These are phyloP conservation scores for Penicillium cataractarum DNA, from an alignment of 495 filamentous ascomycete species.

Conservation along the genomic window DNA sequence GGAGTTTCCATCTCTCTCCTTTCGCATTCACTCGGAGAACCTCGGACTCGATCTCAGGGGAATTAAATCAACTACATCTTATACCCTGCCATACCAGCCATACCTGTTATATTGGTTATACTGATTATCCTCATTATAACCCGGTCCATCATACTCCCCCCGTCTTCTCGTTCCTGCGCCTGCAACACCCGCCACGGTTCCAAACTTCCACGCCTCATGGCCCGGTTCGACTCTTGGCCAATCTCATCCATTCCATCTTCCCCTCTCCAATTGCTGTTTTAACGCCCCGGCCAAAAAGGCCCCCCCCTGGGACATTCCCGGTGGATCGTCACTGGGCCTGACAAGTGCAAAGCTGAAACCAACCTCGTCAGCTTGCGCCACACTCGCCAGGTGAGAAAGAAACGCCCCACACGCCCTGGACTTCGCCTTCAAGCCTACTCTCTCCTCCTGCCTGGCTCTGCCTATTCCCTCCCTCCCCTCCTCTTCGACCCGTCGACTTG, in stretches of 20 bases:
- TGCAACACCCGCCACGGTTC: constrained; percentile 22
- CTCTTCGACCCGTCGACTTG: constrained; percentile 13
- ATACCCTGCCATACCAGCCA: too few relatives aligned
- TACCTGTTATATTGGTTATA: too few relatives aligned
- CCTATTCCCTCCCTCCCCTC: constrained; percentile 14
- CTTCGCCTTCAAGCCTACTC: constrained; percentile 22
- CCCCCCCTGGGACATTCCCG: constrained; percentile 19
- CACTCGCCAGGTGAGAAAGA: constrained; percentile 45
- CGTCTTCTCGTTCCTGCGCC: constrained; percentile 19
- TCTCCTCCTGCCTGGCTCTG: constrained; percentile 9
- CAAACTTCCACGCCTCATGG: constrained; percentile 19
- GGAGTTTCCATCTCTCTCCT: background rate
- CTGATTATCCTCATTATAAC: background rate
- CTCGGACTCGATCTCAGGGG: background rate
- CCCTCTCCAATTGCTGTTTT: constrained; percentile 18
- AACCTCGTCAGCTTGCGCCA: constrained; percentile 54
- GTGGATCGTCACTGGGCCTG: constrained; percentile 32
- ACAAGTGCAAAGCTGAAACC: constrained; percentile 46
- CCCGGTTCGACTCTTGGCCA: constrained; percentile 16
- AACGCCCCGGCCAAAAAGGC: constrained; percentile 14
- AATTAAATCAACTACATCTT: background rate
- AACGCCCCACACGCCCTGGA: constrained; percentile 47
- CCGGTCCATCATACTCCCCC: background rate
- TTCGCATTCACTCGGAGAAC: too few relatives aligned
- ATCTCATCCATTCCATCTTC: constrained; percentile 17